These are phyloP conservation scores for Colletotrichum gloeosporioides DNA, from an alignment of 2,329 filamentous ascomycete species.

Conservation along the genomic window DNA sequence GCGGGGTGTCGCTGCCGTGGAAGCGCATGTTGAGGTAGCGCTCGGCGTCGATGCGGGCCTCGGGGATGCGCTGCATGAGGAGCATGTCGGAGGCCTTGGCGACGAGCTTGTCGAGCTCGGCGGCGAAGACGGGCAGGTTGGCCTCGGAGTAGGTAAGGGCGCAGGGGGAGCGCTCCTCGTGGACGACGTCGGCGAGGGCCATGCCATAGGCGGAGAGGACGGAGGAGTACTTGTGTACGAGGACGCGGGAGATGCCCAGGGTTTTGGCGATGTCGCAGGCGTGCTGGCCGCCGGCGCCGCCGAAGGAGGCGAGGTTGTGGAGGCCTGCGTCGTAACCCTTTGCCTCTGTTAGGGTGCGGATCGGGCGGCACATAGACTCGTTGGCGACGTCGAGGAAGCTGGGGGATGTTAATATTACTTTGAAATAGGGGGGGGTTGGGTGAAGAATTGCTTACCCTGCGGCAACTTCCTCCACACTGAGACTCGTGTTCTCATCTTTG, in stretches of 20 bases:
- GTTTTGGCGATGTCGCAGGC: constrained; percentile 40
- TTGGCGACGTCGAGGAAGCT: constrained; percentile 40
- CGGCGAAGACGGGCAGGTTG: constrained; percentile 20
- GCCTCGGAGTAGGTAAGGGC: constrained; percentile 26
- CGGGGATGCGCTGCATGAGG: constrained; percentile 26
- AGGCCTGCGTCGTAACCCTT: constrained; percentile 37
- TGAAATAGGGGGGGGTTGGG: neutral
- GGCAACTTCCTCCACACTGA: constrained; percentile 44
- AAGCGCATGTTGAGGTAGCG: constrained; percentile 51
- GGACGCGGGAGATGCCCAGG: constrained; percentile 38
- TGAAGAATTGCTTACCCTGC: constrained; percentile 43
- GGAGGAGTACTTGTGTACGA: constrained; percentile 39
- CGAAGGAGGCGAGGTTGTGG: constrained; percentile 41
- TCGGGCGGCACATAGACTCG: constrained; percentile 39
- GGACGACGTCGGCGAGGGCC: constrained; percentile 40
- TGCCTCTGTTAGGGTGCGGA: constrained; percentile 39
- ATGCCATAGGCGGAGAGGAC: constrained; percentile 47
- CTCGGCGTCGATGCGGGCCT: constrained; percentile 26
- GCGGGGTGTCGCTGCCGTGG: constrained; percentile 44
- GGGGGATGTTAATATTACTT: neutral
- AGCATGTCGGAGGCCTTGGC: constrained; percentile 40
- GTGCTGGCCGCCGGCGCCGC: constrained; percentile 43
- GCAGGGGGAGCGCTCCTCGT: constrained; percentile 36
- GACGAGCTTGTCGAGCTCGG: constrained; percentile 31
- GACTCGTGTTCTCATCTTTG: constrained; percentile 28